Base-by-base conservation (phyloP, 2,329 filamentous ascomycete genomes). In the Neofusicoccum laricinum region DNA sequence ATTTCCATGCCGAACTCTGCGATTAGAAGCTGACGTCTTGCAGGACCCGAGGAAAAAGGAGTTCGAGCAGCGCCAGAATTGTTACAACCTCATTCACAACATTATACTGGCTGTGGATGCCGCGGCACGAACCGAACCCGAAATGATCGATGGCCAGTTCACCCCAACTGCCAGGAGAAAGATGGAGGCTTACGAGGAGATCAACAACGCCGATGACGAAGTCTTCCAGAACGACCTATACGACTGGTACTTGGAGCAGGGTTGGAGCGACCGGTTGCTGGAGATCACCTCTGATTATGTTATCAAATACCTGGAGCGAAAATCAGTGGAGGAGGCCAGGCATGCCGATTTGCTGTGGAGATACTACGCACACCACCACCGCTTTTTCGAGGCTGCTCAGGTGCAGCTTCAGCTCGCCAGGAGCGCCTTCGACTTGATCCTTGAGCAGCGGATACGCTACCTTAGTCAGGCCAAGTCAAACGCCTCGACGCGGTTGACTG, bases 141-240 rank as follows among this genome's bases (percentile, higher is more conserved):
- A 92, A 64, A 82, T 87, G 64, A 79, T 93, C 38, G 93, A 97
- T 71, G 93, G 93, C 17, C 88, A 90, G 68, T 85, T 86, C 58
- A 93, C 92, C 0, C 77, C 92, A 12, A 86, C 91, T 19, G 88
- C 89, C 1, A 93, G 89, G 51, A 92, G 95, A 76, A 86, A 91
- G 68, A 86, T 87, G 57, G 94, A 99, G 79, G 94, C 95, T 0
- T 97, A 98, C 77, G 86, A 89, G 49, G 91, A 97, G 2, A 93
- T 99, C 70, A 92, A 96, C 73, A 86, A 85, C 65, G 96, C 94
- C 0, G 86, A 89, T 14, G 95, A 99, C 69, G 92, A 97, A 72
- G 91, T 97, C 4, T 99, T 99, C 80, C 90, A 98, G 75, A 96
- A 92, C 66, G 92, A 92, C 71, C 84, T 99, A n/a, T 99, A 97